Evolutionary conservation across 106 monocot genomes (phyloP).

Genomic region (Platanthera guangdongensis): DNA sequence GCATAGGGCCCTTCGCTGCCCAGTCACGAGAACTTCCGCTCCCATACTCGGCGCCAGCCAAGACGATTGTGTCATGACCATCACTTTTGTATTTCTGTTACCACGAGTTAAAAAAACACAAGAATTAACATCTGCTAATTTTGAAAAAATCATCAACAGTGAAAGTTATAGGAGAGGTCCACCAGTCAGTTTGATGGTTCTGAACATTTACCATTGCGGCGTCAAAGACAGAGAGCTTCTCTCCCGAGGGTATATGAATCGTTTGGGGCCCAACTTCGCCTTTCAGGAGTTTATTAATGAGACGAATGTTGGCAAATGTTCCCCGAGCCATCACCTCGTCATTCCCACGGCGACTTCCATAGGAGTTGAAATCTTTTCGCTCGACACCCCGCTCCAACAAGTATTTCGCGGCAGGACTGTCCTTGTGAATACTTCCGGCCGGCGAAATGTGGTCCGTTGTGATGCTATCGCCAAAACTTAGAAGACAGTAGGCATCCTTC

Average conservation of each 20-base stretch:
- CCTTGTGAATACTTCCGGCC: conserved; percentile 84
- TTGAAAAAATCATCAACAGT: neutral
- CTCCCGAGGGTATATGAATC: conserved; percentile 77
- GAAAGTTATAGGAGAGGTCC: neutral
- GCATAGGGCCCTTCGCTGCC: conserved; percentile 92
- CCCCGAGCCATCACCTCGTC: conserved; percentile 94
- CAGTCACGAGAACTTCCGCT: conserved; percentile 94
- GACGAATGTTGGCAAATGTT: conserved; percentile 86
- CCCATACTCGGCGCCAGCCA: conserved; percentile 89
- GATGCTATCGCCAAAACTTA: conserved; percentile 61
- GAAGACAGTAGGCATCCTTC: conserved; percentile 50
- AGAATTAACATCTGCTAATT: neutral
- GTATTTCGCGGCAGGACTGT: conserved; percentile 80
- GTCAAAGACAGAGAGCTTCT: conserved; percentile 84
- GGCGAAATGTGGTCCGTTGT: conserved; percentile 98
- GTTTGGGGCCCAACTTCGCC: conserved; percentile 91
- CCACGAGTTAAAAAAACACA: neutral
- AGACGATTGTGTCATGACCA: conserved; percentile 71
- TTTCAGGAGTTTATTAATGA: conserved; percentile 83
- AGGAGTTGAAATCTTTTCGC: conserved; percentile 86
- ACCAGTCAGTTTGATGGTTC: neutral
- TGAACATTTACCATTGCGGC: conserved; percentile 60
- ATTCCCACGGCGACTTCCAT: conserved; percentile 87
- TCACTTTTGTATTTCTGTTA: conserved; percentile 71
- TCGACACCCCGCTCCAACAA: conserved; percentile 70